These are phyloP conservation scores for Lobosporangium transversale DNA, from an alignment of 192 early-diverging fungal genomes.

Conservation along the genomic window DNA sequence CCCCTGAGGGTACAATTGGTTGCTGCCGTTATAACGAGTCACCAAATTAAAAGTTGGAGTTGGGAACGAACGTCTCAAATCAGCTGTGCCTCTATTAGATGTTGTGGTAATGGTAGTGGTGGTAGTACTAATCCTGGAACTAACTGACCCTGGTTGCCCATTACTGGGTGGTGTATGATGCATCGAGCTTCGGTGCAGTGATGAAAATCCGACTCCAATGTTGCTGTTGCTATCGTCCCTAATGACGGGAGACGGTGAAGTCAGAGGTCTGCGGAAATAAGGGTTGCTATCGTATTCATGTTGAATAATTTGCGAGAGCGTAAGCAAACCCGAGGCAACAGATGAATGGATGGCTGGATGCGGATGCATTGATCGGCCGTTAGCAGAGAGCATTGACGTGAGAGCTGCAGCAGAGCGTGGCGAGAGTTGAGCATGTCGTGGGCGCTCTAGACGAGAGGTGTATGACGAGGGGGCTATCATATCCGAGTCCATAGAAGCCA, in stretches of 20 bases:
- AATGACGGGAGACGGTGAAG: not conserved
- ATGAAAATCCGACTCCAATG: not conserved
- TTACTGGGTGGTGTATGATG: too few relatives aligned
- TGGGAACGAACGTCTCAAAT: too few relatives aligned
- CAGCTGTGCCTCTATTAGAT: too few relatives aligned
- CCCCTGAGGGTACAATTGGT: not conserved
- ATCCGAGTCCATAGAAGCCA: conserved; percentile 4
- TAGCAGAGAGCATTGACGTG: conserved; percentile 7
- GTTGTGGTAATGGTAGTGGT: too few relatives aligned
- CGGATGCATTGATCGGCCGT: conserved; percentile 8
- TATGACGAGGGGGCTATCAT: conserved; percentile 12
- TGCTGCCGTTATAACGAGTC: not conserved
- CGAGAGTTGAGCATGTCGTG: conserved; percentile 36
- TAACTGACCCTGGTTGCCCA: too few relatives aligned
- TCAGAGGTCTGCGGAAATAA: conserved; percentile 21
- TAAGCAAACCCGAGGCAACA: conserved; percentile 4
- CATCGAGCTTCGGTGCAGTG: not conserved
- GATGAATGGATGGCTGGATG: conserved; percentile 22
- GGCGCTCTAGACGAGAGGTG: conserved; percentile 13
- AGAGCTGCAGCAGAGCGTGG: conserved; percentile 36
- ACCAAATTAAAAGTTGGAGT: too few relatives aligned
- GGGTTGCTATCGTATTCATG: conserved; percentile 44
- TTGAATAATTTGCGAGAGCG: conserved; percentile 9
- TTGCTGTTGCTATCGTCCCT: not conserved
- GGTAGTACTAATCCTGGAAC: too few relatives aligned